Evolutionary conservation across 1,139 yeast genomes (phyloP), one percentile per base, ranked within the genome.

Genomic region (Kodamaea arcana): DNA sequence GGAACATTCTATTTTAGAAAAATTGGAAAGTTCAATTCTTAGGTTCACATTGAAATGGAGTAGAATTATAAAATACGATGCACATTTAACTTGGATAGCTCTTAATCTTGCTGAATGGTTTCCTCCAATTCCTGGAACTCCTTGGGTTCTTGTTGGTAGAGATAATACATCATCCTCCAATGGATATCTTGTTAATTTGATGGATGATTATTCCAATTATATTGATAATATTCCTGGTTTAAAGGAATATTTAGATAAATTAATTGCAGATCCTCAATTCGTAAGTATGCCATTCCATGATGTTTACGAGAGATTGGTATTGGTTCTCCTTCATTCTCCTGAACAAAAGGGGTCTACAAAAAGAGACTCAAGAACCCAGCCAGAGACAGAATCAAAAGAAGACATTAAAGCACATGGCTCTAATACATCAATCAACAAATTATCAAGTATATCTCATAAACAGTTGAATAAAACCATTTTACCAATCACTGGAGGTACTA

Each of bases 41-140:
- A 72, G 72, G 40, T 90, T 88, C 52, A 60, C 83, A 32, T 60
- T 61, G 15, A 85, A 85, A 60, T 88, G 95, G 95, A 88, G 94
- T 8, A 68, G 72, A 28, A 70, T 81, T 41, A 74, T 85, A 39
- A 81, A 81, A 42, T 90, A 88, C 54, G 94, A 86, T 56, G 73
- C 82, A 33, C 88, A 94, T 0, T 68, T 87, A 51, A 72, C 92
- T 1, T 88, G 96, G 95, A 76, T 85, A 15, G 97, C 95, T 0
- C 62, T 86, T 30, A 88, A 88, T 8, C 63, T 90, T 34, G 94
- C 95, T 2, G 95, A 87, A 56, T 87, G 95, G 95, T 73, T 83
- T 24, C 94, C 95, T 6, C 85, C 87, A 3, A 56, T 69, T 22
- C 63, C 65, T 3, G 56, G 63, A 20, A 65, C 73, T 12, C 56